Evolutionary conservation across 2,329 filamentous ascomycete species (phyloP).

Genomic region (Talaromyces sp.): DNA sequence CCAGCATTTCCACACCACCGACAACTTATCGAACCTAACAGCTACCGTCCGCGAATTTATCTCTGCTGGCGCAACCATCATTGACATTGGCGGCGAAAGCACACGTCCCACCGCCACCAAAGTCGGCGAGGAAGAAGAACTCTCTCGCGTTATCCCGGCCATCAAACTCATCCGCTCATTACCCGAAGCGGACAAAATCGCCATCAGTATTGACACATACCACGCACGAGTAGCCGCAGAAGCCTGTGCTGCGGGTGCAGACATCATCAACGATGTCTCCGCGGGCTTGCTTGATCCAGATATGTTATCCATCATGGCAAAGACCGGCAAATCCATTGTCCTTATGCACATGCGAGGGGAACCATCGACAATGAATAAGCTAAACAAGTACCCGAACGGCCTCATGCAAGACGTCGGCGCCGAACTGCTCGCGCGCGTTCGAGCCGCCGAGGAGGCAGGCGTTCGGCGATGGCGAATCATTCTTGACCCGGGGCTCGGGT

Average conservation of each 20-base stretch:
- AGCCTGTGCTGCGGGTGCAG: constrained; percentile 71
- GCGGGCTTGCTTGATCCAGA: constrained; percentile 69
- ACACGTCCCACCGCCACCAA: constrained; percentile 71
- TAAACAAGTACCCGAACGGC: constrained; percentile 63
- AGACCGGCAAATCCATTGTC: constrained; percentile 69
- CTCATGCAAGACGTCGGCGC: constrained; percentile 58
- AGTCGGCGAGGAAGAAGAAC: constrained; percentile 67
- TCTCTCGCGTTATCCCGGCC: constrained; percentile 70
- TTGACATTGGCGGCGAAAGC: constrained; percentile 91
- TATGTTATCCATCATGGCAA: constrained; percentile 77
- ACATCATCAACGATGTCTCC: constrained; percentile 93
- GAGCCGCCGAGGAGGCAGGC: constrained; percentile 72
- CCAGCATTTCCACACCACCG: constrained; percentile 42
- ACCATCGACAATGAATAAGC: constrained; percentile 69
- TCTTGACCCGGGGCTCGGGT: constrained; percentile 88
- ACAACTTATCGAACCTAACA: constrained; percentile 44
- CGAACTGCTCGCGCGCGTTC: constrained; percentile 66
- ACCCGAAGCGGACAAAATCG: constrained; percentile 56
- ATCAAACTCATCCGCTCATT: constrained; percentile 65
- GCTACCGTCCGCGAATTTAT: constrained; percentile 59
- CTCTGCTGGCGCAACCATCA: constrained; percentile 66
- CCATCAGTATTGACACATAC: constrained; percentile 89
- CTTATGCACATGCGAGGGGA: constrained; percentile 94
- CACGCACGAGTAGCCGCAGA: constrained; percentile 73
- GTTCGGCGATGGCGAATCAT: constrained; percentile 90